Evolutionary conservation across 2,329 filamentous ascomycete genomes (phyloP).

Genomic region (Pleoardoris graminearum): DNA sequence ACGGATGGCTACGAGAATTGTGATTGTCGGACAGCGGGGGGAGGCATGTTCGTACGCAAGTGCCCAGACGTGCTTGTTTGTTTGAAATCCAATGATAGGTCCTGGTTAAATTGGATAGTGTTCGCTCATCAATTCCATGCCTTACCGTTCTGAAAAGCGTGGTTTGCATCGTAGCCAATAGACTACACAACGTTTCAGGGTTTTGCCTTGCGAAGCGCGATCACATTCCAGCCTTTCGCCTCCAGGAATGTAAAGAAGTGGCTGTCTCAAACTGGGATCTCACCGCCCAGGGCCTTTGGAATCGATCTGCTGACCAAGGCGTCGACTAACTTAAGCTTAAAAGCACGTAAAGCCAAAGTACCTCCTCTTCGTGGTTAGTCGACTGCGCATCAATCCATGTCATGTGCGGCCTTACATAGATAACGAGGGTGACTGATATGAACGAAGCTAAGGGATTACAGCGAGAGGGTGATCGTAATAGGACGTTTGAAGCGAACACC

Average conservation of each 20-base stretch:
- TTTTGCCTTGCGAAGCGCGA: slow-evolving; percentile 11
- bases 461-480: slow-evolving; percentile 5
- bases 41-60: neutral
- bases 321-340: slow-evolving; percentile 41
- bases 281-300: neutral
- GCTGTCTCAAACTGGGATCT: too few species aligned
- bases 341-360: slow-evolving; percentile 33
- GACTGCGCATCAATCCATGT: slow-evolving; percentile 35
- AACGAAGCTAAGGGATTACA: slow-evolving; percentile 6
- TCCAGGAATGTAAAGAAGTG: slow-evolving; percentile 12
- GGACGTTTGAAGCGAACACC: neutral
- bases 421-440: slow-evolving; percentile 15
- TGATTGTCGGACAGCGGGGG: neutral
- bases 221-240: slow-evolving; percentile 20
- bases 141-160: slow-evolving; percentile 7
- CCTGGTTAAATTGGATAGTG: slow-evolving; percentile 19
- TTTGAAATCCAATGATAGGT: slow-evolving; percentile 17
- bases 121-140: slow-evolving; percentile 14
- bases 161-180: slow-evolving; percentile 20
- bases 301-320: slow-evolving; percentile 26
- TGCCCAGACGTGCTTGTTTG: neutral
- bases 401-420: slow-evolving; percentile 24
- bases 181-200: neutral
- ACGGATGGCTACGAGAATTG: slow-evolving; percentile 1
- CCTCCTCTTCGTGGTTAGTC: slow-evolving; percentile 36